These are phyloP conservation scores for Heritiera littoralis DNA, from an alignment of 345 rosid species.

Conservation along the genomic window DNA sequence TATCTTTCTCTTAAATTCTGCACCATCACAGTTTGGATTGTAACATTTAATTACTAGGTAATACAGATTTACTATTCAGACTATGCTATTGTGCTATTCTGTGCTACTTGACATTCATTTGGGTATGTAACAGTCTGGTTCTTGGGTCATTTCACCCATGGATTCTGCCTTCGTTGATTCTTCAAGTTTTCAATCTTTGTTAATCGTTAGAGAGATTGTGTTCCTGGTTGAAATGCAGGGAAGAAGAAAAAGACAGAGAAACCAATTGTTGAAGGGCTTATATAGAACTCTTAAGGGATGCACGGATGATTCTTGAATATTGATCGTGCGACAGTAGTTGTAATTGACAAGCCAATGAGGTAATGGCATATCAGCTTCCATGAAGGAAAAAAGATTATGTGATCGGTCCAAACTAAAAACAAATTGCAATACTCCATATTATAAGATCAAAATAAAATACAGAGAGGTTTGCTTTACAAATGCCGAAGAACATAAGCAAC, in stretches of 20 bases:
- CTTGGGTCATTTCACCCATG: not conserved
- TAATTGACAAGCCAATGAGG: not conserved
- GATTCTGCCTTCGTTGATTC: not conserved
- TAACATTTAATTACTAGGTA: too few relatives aligned
- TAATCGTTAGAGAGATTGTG: not conserved
- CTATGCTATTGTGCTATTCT: too few relatives aligned
- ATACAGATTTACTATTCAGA: too few relatives aligned
- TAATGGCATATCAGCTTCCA: not conserved
- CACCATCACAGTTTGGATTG: too few relatives aligned
- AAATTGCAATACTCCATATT: not conserved
- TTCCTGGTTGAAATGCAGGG: constrained; percentile 5
- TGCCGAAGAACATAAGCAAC: not conserved
- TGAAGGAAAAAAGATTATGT: too few relatives aligned
- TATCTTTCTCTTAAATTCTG: too few relatives aligned
- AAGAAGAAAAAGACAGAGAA: not conserved
- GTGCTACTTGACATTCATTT: too few relatives aligned
- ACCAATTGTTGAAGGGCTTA: not conserved
- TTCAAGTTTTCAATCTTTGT: not conserved
- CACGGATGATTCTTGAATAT: not conserved
- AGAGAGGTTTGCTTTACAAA: not conserved
- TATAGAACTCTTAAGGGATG: too few relatives aligned
- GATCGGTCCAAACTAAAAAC: too few relatives aligned
- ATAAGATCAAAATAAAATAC: not conserved
- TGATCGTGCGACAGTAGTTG: not conserved
- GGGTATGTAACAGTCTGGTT: not conserved